Base-by-base conservation (phyloP, 192 early-diverging fungal genomes). In the Rhizophagus prolifer region DNA sequence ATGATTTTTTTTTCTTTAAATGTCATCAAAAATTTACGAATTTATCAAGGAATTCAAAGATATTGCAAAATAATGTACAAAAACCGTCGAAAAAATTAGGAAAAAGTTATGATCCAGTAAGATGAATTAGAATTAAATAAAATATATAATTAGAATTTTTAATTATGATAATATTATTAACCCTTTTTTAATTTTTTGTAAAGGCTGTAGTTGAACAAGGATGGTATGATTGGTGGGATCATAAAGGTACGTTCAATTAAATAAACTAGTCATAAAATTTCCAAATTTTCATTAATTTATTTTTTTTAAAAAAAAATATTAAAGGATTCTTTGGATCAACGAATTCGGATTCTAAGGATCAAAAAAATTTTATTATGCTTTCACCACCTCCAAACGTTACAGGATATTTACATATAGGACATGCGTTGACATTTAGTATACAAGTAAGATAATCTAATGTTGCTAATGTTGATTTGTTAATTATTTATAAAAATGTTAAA, bases 211-310 rank as follows among this genome's bases (percentile, higher is more conserved):
- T 98, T 9, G 97, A 98, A 77, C 81, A 91, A 68, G 95, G 93
- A 14, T 97, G 96, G 97, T 98, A 98, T 74, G 88, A 90, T 31
- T 98, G 96, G 95, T 98, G 97, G 97, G 94, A 96, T 75, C 86
- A 90, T 62, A 86, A 88, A 74, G 94, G 94, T 81, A 81, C 34
- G 16, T 23, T 63, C 14, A 36, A 72, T n/a, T 9, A 44, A 44
- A 44, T 10, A 44, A n/a, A 44, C 10, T 44, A 44, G 2, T 50
- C 14, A 34, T 9, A 61, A 38, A 47, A 30, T 28, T 13, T 19
- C 50, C 12, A 41, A 31, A 14, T 59, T 23, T 31, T 13, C 3
- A 61, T 7, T 6, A 5, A 50, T 50, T 50, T 50, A 19, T 50
- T 50, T 19, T 16, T 50, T 50, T 19, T 47, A 13, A 47, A 9